A percentile compares a stretch with the other conserved stretches of the same genome.
These are phyloP conservation scores for Spathaspora sp. DNA, from an alignment of 805 yeast genomes.

Conservation along the genomic window DNA sequence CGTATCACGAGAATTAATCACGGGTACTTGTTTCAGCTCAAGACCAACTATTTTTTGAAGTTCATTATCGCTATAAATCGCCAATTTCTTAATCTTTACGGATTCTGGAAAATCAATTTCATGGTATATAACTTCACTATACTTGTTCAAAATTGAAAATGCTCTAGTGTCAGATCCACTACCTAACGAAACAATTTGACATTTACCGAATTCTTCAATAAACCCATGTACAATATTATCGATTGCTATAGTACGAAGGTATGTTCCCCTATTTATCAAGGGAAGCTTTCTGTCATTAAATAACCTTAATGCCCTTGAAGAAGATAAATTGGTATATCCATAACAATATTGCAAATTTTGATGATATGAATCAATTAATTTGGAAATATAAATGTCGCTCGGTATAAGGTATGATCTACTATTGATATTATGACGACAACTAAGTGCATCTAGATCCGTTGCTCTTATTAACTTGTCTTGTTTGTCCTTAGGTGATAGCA, in stretches of 20 bases:
- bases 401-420: slow-evolving; percentile 43
- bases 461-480: slow-evolving; percentile 46
- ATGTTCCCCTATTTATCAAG: slow-evolving; percentile 69
- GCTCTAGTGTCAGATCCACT: slow-evolving; percentile 78
- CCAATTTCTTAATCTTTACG: slow-evolving; percentile 46
- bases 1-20: slow-evolving; percentile 14
- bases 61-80: slow-evolving; percentile 32
- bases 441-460: slow-evolving; percentile 71
- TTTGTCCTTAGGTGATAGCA: slow-evolving; percentile 32
- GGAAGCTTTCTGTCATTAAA: slow-evolving; percentile 52
- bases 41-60: slow-evolving; percentile 25
- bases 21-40: background rate
- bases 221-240: slow-evolving; percentile 45
- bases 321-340: slow-evolving; percentile 36
- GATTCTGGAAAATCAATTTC: slow-evolving; percentile 66
- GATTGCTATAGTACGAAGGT: slow-evolving; percentile 53
- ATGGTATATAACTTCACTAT: slow-evolving; percentile 36
- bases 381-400: slow-evolving; percentile 31
- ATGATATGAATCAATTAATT: slow-evolving; percentile 32
- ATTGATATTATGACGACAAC: slow-evolving; percentile 57
- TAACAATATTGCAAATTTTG: slow-evolving; percentile 34
- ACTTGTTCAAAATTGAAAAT: slow-evolving; percentile 42
- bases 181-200: slow-evolving; percentile 69
- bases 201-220: slow-evolving; percentile 20
- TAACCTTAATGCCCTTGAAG: slow-evolving; percentile 37